Evolutionary conservation across 2,329 filamentous ascomycete species (phyloP).

Genomic region (Fusarium hainanense): DNA sequence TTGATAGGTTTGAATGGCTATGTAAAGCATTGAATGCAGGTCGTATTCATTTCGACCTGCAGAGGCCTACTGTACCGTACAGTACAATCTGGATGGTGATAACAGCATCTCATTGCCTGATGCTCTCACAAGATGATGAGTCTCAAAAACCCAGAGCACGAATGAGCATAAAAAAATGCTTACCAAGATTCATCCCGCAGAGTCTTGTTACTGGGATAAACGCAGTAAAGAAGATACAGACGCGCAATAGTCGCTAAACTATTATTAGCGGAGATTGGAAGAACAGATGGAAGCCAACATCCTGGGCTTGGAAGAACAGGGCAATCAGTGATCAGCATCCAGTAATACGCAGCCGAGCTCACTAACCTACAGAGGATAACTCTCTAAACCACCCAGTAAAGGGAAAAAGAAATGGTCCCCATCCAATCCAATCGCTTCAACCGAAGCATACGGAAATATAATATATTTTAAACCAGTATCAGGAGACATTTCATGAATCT

Average conservation of each 20-base stretch:
- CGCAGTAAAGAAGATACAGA: neutral
- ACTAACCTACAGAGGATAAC: neutral
- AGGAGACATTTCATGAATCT: neutral
- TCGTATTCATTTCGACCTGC: slow-evolving; percentile 1
- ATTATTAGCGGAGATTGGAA: neutral
- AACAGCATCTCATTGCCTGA: neutral
- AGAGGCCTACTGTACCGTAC: neutral
- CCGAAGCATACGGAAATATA: neutral
- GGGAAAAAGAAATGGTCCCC: neutral
- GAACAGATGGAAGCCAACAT: neutral
- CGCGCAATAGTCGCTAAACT: neutral
- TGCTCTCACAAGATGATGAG: neutral
- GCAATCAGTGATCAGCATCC: neutral
- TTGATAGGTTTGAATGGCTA: neutral
- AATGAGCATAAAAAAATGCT: neutral
- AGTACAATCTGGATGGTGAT: neutral
- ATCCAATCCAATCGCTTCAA: neutral
- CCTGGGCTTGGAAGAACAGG: neutral
- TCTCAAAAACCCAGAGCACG: neutral
- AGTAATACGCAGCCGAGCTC: neutral
- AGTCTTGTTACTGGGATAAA: neutral
- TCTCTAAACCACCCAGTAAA: neutral
- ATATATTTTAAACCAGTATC: neutral
- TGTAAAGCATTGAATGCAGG: neutral
- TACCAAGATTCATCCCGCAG: neutral